Evolutionary conservation across 352 stramenopile genomes (phyloP), one percentile per base, ranked within the genome.

Genomic region (Phytophthora ramorum): DNA sequence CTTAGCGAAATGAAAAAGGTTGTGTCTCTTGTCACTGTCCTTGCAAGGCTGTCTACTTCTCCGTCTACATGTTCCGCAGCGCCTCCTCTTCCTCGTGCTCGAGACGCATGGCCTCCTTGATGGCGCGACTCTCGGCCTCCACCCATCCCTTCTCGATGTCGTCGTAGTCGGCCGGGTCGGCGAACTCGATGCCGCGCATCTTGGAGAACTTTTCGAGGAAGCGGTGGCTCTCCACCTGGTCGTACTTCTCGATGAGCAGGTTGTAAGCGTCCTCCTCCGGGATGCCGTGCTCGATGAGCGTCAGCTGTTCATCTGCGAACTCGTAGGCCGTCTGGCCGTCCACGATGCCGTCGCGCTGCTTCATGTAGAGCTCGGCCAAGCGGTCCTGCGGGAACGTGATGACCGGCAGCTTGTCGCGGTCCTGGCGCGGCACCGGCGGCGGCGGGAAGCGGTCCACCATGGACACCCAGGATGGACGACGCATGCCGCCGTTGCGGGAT

Each of bases 301-400:
- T 93, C 41, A 95, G 68, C 63, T 95, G 87, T 55, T 95, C 87
- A 62, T 95, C 87, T 4, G 87, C 87, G 65, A 95, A 95, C 63
- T 95, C 87, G 74, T 93, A 93, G 40, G 87, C 87, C 9, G 87
- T 95, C 71, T 93, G 85, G 57, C 72, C 71, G 64, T 95, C 87
- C 34, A 89, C 76, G 26, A 91, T 63, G 35, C 82, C 85, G 26
- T 88, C 70, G 58, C 82, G 81, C 59, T 81, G 71, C 69, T 87
- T 87, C 75, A 93, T 85, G 71, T 95, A 95, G 30, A 95, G 67
- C 58, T 92, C 83, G 14, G 87, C 87, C 44, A 95, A 76, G 58
- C 87, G 83, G 70, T 95, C 87, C 73, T 95, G 87, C 24, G 87
- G 87, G 73, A 95, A 95, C 73, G 73, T 87, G 73, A 95, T 91